Evolutionary conservation across 495 filamentous ascomycete species (phyloP), one percentile per base, ranked within the genome.

Genomic region (Daldinia decipiens): DNA sequence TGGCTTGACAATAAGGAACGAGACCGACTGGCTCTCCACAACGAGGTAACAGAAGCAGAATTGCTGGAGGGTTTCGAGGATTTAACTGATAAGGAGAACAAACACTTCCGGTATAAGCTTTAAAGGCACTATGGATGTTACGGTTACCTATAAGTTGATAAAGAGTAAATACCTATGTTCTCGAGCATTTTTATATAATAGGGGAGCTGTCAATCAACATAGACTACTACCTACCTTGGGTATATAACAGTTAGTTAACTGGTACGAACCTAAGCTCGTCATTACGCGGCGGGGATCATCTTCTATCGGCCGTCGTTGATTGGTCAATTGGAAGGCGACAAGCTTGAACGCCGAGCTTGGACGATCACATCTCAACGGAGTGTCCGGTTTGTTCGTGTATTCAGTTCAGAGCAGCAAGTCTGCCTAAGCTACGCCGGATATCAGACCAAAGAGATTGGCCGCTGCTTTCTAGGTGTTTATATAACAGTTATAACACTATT

Each of bases 71-170:
- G 72, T 6, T 78, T 77, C 52, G 74, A 74, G 62, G 76, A 79
- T 68, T 52, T 79, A 40, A 79, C 77, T 4, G 77, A 79, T 58
- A 77, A 76, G 59, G 61, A 78, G 63, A 77, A 79, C 34, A 77
- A 74, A 62, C 65, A 75, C 51, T 79, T 78, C 59, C 65, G 77
- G 31, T 78, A 79, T 27, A 71, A 56, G 36, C 58, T 75, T 31
- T 72, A 8, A 68, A 8, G 17, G 11, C 8, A n/a, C 21, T 1
- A 2, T 2, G 13, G 21, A 6, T 19, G 19, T 26, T 12, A 36
- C 3, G 13, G 2, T 0, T 56, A 21, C 31, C 27, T 6, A 6
- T 7, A 21, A 24, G 17, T 11, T 7, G 1, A 31, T 1, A 1
- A 7, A 24, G 13, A 4, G 13, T 31, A 11, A 11, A 53, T 53